A percentile compares a stretch with the other conserved stretches of the same genome.
These are phyloP conservation scores for Stygiomarasmius scandens DNA, from an alignment of 1,284 basidiomycete genomes.

Conservation along the genomic window DNA sequence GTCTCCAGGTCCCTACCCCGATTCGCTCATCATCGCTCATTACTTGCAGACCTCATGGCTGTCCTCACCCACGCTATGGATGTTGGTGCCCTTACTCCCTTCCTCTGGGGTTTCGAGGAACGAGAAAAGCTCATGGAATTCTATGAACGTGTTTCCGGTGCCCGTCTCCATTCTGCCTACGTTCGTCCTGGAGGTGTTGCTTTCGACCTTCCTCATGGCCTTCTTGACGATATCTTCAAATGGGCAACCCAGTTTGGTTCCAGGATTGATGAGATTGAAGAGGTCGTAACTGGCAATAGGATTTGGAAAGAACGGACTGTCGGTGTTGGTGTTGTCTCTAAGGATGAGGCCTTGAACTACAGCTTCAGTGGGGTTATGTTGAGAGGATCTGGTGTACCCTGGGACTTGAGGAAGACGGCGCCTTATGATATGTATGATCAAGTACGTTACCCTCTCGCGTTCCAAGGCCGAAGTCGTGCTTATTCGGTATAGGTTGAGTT, in stretches of 20 bases:
- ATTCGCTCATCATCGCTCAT: background rate
- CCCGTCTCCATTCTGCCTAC: constrained; percentile 97
- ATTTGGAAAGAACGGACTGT: constrained; percentile 98
- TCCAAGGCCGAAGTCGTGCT: background rate
- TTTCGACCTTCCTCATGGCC: constrained; percentile 94
- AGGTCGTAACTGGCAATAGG: constrained; percentile 96
- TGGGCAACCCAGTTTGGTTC: constrained; percentile 96
- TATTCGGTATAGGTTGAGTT: constrained; percentile 78
- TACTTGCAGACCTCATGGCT: constrained; percentile 85
- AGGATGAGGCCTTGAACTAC: constrained; percentile 91
- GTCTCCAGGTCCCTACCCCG: constrained; percentile 28
- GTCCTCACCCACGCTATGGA: constrained; percentile 96
- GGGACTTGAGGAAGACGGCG: constrained; percentile 91
- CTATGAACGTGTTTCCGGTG: constrained; percentile 98
- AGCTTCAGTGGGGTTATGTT: constrained; percentile 98
- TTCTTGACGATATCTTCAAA: constrained; percentile 96
- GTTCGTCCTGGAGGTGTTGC: constrained; percentile 98
- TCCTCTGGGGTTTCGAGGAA: constrained; percentile 99
- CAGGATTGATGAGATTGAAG: constrained; percentile 96
- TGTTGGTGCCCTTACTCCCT: constrained; percentile 97
- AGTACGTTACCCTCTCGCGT: constrained; percentile 39
- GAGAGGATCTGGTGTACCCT: constrained; percentile 90
- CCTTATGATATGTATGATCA: constrained; percentile 98
- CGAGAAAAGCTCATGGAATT: constrained; percentile 99
- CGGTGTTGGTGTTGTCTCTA: constrained; percentile 89